phyloP scores from a whole-genome alignment of 2,329 filamentous ascomycete genomes.

The Didymella sp. region DNA sequence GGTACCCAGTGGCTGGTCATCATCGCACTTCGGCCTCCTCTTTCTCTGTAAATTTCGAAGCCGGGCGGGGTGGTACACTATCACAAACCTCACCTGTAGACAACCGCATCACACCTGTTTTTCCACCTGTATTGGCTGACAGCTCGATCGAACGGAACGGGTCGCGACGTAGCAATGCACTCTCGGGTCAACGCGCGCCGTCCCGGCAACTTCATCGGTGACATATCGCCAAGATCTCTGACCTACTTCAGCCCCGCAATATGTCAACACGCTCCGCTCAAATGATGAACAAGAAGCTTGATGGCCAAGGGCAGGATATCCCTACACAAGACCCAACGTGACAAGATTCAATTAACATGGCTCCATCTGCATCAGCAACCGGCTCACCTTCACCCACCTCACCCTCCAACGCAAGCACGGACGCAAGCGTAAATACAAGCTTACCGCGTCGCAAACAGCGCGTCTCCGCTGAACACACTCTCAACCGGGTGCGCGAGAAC shows the following conservation, averaged over 20 bases:
- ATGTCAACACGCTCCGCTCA: conserved; percentile 1
- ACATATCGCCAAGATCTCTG: conserved; percentile 32
- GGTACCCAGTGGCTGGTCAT: no score
- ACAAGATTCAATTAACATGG: not conserved
- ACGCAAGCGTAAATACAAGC: not conserved
- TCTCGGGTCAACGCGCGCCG: not conserved
- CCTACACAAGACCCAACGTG: not conserved
- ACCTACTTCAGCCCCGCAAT: conserved; percentile 24
- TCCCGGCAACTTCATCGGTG: not conserved
- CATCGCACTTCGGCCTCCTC: no score
- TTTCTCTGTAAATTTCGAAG: no score
- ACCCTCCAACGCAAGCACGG: not conserved
- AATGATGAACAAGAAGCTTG: not conserved
- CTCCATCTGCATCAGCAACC: conserved; percentile 13
- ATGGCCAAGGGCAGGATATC: no score
- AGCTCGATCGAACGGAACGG: no score
- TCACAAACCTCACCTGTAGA: no score
- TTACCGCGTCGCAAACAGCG: conserved; percentile 25
- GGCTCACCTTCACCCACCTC: conserved; percentile 11
- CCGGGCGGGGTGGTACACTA: no score
- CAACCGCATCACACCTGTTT: not conserved
- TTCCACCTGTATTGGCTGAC: no score
- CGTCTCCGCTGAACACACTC: conserved; percentile 46
- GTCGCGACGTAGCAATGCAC: no score
- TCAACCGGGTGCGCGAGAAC: conserved; percentile 58